phyloP scores from a whole-genome alignment of 2,329 filamentous ascomycete genomes.

The Epichloe gansuensis region DNA sequence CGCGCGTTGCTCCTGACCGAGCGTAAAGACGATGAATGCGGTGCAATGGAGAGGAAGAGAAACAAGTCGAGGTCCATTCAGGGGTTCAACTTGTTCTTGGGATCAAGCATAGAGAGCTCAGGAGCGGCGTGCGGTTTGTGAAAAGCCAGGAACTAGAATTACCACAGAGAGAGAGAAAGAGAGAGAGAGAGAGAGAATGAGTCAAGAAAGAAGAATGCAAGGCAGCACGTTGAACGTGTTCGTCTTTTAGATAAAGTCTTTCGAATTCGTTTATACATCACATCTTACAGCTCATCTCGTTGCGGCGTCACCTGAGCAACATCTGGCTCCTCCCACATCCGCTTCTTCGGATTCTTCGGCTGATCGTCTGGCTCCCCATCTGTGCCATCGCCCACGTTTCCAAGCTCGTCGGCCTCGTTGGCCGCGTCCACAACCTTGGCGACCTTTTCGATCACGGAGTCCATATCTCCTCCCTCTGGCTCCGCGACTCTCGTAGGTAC shows the following conservation, averaged over 20 bases:
- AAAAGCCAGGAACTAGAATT: neutral
- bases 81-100: neutral
- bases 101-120: neutral
- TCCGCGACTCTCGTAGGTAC: conserved; percentile 16
- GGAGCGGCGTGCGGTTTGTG: neutral
- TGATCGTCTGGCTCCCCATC: conserved; percentile 6
- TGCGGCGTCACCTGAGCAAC: conserved; percentile 10
- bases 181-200: neutral
- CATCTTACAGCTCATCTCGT: conserved; percentile 26
- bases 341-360: conserved; percentile 17
- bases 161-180: neutral
- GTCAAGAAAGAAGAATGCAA: neutral
- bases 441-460: conserved; percentile 40
- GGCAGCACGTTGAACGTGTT: neutral
- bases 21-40: conserved; percentile 9
- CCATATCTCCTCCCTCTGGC: conserved; percentile 13
- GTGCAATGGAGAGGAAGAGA: neutral
- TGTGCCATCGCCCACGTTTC: conserved; percentile 10
- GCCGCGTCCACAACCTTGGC: conserved; percentile 40
- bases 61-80: neutral
- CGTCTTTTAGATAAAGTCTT: neutral
- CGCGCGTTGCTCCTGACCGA: conserved; percentile 25
- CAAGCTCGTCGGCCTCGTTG: conserved; percentile 20
- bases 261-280: neutral
- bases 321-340: conserved; percentile 17